Conservation (phyloP, 805 yeast species). For the Scheffersomyces lignosus region DNA sequence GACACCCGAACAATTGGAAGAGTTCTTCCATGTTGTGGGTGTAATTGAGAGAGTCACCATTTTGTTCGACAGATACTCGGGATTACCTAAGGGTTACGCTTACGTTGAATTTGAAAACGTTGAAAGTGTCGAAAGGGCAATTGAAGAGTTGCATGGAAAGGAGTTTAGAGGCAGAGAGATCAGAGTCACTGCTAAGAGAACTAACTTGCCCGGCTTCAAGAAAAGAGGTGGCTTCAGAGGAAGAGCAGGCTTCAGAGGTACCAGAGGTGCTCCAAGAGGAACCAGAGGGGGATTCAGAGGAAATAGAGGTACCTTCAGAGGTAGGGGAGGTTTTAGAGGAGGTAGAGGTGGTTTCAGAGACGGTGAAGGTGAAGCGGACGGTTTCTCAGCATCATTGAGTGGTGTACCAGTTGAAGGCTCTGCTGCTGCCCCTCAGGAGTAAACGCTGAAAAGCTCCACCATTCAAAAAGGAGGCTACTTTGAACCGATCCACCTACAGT, state of each 20-base stretch:
- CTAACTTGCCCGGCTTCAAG: slow-evolving; percentile 52
- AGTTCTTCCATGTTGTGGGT: slow-evolving; percentile 46
- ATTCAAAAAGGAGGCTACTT: no score
- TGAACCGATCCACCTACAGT: no score
- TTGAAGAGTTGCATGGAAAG: slow-evolving; percentile 40
- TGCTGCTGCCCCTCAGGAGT: no score
- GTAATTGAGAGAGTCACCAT: slow-evolving; percentile 53
- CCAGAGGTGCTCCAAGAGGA: slow-evolving; percentile 35
- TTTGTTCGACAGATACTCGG: slow-evolving; percentile 44
- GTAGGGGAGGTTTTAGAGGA: slow-evolving; percentile 15
- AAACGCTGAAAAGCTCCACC: no score
- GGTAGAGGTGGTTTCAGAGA: slow-evolving; percentile 12
- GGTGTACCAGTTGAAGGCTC: no score
- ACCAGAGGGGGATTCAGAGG: slow-evolving; percentile 39
- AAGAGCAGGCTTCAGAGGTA: slow-evolving; percentile 22
- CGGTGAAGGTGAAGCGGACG: slow-evolving; percentile 3
- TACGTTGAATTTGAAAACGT: slow-evolving; percentile 54
- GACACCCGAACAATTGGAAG: slow-evolving; percentile 53
- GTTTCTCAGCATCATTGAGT: neutral
- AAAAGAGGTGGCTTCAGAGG: slow-evolving; percentile 19
- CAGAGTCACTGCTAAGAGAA: slow-evolving; percentile 51
- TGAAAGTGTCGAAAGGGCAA: slow-evolving; percentile 47
- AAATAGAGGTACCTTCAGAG: slow-evolving; percentile 21
- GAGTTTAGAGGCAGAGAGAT: slow-evolving; percentile 48
- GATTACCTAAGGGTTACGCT: slow-evolving; percentile 59